These are phyloP conservation scores for Fusarium staphyleae DNA, from an alignment of 2,329 filamentous ascomycete species.

Conservation along the genomic window DNA sequence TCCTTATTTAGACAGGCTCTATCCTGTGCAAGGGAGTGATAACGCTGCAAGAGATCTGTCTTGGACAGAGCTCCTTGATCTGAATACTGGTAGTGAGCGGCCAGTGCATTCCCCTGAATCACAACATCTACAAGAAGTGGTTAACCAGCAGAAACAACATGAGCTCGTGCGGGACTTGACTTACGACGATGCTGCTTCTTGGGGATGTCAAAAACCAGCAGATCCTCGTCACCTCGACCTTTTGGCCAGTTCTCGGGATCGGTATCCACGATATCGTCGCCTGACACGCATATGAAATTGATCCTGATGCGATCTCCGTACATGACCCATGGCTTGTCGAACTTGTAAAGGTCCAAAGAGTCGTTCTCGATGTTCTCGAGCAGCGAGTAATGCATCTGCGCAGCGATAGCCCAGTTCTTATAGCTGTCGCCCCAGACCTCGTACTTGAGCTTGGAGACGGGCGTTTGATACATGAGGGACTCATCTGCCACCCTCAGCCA, in stretches of 20 bases:
- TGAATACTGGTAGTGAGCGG: conserved; percentile 29
- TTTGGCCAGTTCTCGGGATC: conserved; percentile 8
- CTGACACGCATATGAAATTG: conserved; percentile 32
- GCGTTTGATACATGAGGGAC: conserved; percentile 18
- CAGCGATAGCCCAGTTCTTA: conserved; percentile 26
- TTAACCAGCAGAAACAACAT: neutral
- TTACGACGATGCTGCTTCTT: conserved; percentile 23
- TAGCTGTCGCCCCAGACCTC: conserved; percentile 28
- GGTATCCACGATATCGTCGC: conserved; percentile 23
- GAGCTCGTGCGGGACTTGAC: neutral
- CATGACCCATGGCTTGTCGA: conserved; percentile 29
- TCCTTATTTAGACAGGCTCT: conserved; percentile 11
- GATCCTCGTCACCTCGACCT: conserved; percentile 9
- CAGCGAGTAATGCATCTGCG: conserved; percentile 31
- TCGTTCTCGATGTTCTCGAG: conserved; percentile 33
- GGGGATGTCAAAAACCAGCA: conserved; percentile 21
- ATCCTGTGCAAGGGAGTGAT: conserved; percentile 21
- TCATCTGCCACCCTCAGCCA: conserved; percentile 27
- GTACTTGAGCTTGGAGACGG: conserved; percentile 19
- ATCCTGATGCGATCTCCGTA: conserved; percentile 27
- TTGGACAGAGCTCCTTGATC: conserved; percentile 7
- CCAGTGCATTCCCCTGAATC: conserved; percentile 21
- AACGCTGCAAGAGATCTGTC: conserved; percentile 25
- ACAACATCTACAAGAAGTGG: conserved; percentile 15
- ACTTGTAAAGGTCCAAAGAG: conserved; percentile 25